Conservation (phyloP, 495 filamentous ascomycete species). For the Saxophila tyrrhenica region DNA sequence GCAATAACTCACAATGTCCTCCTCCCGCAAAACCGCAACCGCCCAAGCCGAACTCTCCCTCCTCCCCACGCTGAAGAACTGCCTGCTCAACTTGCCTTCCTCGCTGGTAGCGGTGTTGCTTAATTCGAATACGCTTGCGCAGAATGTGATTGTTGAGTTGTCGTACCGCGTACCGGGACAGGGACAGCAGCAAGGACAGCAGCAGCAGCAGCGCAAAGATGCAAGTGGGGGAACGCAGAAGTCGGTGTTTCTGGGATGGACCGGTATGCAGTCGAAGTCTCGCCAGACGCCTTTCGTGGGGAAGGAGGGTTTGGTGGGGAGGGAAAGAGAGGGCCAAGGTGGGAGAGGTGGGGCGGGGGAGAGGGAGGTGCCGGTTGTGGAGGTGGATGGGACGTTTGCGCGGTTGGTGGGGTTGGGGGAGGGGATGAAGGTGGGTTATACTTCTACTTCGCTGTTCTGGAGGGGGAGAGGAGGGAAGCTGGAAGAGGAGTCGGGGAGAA, state of each 20-base stretch:
- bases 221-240: slow-evolving; percentile 41
- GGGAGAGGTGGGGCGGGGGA: slow-evolving; percentile 38
- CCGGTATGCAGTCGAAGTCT: slow-evolving; percentile 87
- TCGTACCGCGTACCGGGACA: slow-evolving; percentile 26
- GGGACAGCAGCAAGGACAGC: neutral
- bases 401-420: slow-evolving; percentile 67
- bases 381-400: slow-evolving; percentile 86
- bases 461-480: neutral
- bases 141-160: slow-evolving; percentile 93
- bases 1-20: no score
- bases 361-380: slow-evolving; percentile 63
- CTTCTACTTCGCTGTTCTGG: no score
- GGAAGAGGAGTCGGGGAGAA: no score
- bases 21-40: neutral
- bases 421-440: slow-evolving; percentile 65
- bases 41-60: slow-evolving; percentile 37
- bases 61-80: slow-evolving; percentile 69
- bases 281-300: slow-evolving; percentile 57
- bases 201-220: slow-evolving; percentile 23
- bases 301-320: slow-evolving; percentile 54
- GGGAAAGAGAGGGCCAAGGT: neutral
- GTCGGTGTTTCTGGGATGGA: slow-evolving; percentile 85
- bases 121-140: slow-evolving; percentile 79
- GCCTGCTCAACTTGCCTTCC: slow-evolving; percentile 85
- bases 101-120: slow-evolving; percentile 71